phyloP scores from a whole-genome alignment of 352 stramenopile species.

The Globisporangium nodosum region DNA sequence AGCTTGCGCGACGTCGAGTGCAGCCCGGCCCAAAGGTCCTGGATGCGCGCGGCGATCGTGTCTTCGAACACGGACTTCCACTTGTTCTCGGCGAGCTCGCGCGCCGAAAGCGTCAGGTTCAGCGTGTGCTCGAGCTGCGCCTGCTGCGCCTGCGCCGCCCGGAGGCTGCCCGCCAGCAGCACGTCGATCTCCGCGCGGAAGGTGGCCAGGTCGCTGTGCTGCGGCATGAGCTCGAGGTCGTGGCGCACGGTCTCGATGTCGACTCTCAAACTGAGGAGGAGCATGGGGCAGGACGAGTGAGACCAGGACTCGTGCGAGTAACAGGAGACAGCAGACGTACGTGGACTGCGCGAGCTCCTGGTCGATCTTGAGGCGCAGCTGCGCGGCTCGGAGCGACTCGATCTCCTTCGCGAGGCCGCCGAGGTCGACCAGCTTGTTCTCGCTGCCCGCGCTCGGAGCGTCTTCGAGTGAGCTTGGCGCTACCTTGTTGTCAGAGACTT shows the following conservation, averaged over 20 bases:
- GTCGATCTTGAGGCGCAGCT: slow-evolving; percentile 54
- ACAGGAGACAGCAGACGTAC: slow-evolving; percentile 8
- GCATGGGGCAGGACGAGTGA: neutral
- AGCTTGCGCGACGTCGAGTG: slow-evolving; percentile 28
- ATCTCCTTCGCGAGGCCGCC: slow-evolving; percentile 34
- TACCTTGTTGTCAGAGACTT: neutral
- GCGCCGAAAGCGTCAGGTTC: slow-evolving; percentile 26
- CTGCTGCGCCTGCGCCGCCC: slow-evolving; percentile 21
- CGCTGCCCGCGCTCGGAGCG: neutral
- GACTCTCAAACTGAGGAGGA: slow-evolving; percentile 20
- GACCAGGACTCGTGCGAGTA: neutral
- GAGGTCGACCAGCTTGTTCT: slow-evolving; percentile 17
- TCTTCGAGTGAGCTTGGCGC: neutral
- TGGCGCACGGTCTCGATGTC: slow-evolving; percentile 31
- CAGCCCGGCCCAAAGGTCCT: slow-evolving; percentile 50
- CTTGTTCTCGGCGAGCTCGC: slow-evolving; percentile 40
- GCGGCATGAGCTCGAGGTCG: slow-evolving; percentile 30
- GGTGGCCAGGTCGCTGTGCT: slow-evolving; percentile 26
- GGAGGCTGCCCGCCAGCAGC: slow-evolving; percentile 14
- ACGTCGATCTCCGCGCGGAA: slow-evolving; percentile 43
- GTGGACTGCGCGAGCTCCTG: slow-evolving; percentile 39
- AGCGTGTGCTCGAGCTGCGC: slow-evolving; percentile 27
- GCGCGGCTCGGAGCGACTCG: slow-evolving; percentile 42
- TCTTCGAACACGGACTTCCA: slow-evolving; percentile 55
- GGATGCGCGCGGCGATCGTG: slow-evolving; percentile 36